These are phyloP conservation scores for Graphiopsis chlorocephala DNA, from an alignment of 2,329 filamentous ascomycete genomes.

Conservation along the genomic window DNA sequence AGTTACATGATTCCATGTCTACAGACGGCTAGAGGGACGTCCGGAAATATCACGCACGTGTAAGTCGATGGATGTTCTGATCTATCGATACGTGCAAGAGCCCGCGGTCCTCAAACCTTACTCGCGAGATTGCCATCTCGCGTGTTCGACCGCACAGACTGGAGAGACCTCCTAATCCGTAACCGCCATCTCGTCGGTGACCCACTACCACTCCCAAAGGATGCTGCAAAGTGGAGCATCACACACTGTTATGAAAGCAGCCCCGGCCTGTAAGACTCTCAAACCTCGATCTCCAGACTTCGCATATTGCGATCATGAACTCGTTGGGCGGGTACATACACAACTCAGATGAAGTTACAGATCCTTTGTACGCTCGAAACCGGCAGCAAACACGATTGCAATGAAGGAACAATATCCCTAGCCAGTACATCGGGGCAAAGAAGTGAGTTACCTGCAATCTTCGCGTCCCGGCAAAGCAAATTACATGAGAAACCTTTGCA, in stretches of 20 bases:
- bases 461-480: not conserved
- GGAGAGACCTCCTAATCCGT: not conserved
- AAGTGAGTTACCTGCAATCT: not conserved
- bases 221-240: not conserved
- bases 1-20: not conserved
- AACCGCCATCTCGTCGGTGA: not conserved
- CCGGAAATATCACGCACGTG: not conserved
- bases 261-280: not conserved
- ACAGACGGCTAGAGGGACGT: not conserved
- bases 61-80: not conserved
- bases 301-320: not conserved
- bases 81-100: not conserved
- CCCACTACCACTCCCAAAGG: not conserved
- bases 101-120: not conserved
- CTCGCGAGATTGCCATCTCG: slow-evolving; percentile 7
- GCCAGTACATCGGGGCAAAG: not conserved
- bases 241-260: not conserved
- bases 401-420: too few species aligned
- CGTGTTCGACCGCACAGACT: slow-evolving; percentile 1
- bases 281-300: not conserved
- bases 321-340: not conserved
- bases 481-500: too few species aligned
- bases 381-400: not conserved
- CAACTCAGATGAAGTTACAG: not conserved
- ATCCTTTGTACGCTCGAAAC: not conserved